phyloP scores from a whole-genome alignment of 148 eudicot species.

The Vaccinium macrocarpon region DNA sequence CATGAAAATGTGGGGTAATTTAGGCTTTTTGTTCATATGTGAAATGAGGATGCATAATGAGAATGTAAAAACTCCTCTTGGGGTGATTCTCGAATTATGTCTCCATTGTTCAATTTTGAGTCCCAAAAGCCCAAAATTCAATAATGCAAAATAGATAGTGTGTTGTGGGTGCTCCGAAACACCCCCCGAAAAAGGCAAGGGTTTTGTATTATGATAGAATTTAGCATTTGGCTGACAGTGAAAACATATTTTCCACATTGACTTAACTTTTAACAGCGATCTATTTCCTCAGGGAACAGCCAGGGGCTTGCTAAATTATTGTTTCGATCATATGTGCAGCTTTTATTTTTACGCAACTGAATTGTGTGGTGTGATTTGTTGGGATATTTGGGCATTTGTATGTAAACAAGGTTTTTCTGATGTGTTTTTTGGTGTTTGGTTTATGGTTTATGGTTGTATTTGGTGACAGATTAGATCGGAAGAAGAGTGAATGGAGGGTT shows the following conservation, averaged over 20 bases:
- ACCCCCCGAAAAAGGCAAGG: not conserved
- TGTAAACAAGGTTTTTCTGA: not conserved
- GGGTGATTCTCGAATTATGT: no score
- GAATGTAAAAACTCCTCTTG: no score
- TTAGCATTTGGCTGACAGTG: not conserved
- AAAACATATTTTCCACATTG: not conserved
- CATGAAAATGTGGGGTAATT: no score
- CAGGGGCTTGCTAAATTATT: not conserved
- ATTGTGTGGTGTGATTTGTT: not conserved
- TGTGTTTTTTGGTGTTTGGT: constrained; percentile 6
- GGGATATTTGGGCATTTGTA: not conserved
- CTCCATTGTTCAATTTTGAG: no score
- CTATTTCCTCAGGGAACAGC: not conserved
- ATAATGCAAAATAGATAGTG: no score
- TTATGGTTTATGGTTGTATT: constrained; percentile 12
- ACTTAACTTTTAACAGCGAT: not conserved
- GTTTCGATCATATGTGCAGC: not conserved
- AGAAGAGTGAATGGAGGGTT: constrained; percentile 9
- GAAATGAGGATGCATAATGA: no score
- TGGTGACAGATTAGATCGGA: not conserved
- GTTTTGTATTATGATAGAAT: not conserved
- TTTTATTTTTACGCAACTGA: not conserved
- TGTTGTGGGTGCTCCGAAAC: no score
- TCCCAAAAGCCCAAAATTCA: no score
- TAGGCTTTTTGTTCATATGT: no score